Evolutionary conservation across 78 protist species (phyloP), one percentile per base, ranked within the genome.

Genomic region (Dictyostelium capitatum): DNA sequence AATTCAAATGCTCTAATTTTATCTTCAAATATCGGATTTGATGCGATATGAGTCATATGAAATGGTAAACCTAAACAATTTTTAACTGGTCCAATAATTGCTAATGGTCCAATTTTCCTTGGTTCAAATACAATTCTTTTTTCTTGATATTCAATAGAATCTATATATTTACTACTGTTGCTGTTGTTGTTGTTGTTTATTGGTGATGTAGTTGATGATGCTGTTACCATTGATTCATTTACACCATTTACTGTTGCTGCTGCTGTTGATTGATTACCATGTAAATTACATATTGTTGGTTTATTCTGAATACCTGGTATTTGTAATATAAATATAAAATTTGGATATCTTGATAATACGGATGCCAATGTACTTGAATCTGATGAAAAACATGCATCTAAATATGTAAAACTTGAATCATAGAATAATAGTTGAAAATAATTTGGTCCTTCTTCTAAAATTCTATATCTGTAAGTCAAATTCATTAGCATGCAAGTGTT

Each of bases 311-410:
- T 43, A 23, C n/a, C 54, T 47, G 93, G 93, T 15, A 87, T 25
- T 67, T 87, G 93, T 43, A 87, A 41, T 28, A 77, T 47, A 51
- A 87, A 87, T 48, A 87, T 25, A 77, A 75, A 87, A 51, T 87
- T 74, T 54, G 93, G 84, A 50, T 57, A 87, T 59, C 93, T 53
- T 9, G 93, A 19, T 64, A 87, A 48, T 32, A 87, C 65, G 4
- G 80, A 54, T 19, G 59, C 54, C 53, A 87, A 25, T 77, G 79
- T 79, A 47, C 51, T 67, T 51, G 85, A 78, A 51, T 87, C 93
- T 43, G 93, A 87, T 59, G 84, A 64, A 65, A 87, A 87, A 77
- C 93, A 87, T 48, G 93, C 93, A 77, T 87, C 93, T 32, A 87
- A 48, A 77, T 47, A 87, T 65, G 93, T 65, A 46, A 87, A 78